A percentile compares a stretch with the other conserved stretches of the same genome.
These are phyloP conservation scores for Apiospora sp. DNA, from an alignment of 2,329 filamentous ascomycete species.

Conservation along the genomic window DNA sequence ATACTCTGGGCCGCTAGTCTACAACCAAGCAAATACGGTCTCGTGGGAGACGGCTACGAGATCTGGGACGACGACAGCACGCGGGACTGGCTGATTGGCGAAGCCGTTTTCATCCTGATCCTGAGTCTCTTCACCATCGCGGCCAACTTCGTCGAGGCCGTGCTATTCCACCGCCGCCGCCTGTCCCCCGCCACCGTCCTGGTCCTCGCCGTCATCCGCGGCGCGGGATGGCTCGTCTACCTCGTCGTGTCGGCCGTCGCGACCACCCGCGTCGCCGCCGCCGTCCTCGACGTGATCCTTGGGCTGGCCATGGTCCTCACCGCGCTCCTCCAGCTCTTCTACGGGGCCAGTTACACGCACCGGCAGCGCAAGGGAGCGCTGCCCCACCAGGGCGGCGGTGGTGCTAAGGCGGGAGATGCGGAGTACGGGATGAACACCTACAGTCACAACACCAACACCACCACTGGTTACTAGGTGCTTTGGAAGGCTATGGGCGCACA, in stretches of 20 bases:
- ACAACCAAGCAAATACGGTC: background rate
- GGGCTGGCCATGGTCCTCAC: slow-evolving; percentile 28
- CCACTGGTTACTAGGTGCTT: background rate
- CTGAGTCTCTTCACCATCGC: slow-evolving; percentile 29
- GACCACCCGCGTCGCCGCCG: slow-evolving; percentile 22
- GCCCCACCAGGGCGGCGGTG: background rate
- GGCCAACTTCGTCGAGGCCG: slow-evolving; percentile 30
- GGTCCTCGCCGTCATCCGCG: slow-evolving; percentile 29
- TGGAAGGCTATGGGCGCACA: background rate
- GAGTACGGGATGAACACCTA: slow-evolving; percentile 3
- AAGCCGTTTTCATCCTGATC: slow-evolving; percentile 26
- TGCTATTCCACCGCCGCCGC: slow-evolving; percentile 27
- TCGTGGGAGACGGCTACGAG: background rate
- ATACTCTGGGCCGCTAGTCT: slow-evolving; percentile 20
- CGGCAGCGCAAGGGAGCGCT: slow-evolving; percentile 29
- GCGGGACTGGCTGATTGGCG: slow-evolving; percentile 26
- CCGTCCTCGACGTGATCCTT: slow-evolving; percentile 27
- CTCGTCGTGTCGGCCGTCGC: slow-evolving; percentile 29
- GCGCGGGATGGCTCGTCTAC: slow-evolving; percentile 31
- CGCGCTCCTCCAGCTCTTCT: slow-evolving; percentile 28
- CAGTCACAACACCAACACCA: background rate
- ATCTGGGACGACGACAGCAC: background rate
- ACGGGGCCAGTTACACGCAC: slow-evolving; percentile 30
- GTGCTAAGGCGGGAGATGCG: background rate
- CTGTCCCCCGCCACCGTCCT: slow-evolving; percentile 32